phyloP scores from a whole-genome alignment of 257 asterid species.

The Solanum chmielewskii region DNA sequence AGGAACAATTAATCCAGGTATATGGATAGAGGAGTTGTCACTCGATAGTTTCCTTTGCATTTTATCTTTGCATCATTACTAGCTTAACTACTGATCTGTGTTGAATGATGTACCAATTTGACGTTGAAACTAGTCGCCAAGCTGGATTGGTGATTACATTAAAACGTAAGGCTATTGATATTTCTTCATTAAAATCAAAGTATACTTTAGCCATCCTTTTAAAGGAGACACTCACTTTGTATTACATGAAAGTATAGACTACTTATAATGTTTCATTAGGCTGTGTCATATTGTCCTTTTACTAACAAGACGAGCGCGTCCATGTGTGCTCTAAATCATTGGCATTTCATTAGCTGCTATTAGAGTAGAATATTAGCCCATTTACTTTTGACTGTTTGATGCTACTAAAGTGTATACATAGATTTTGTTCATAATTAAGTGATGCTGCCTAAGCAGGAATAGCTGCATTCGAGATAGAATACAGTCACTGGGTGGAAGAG shows the following conservation, averaged over 20 bases:
- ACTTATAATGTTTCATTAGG: background rate
- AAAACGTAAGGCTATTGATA: background rate
- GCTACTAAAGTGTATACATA: background rate
- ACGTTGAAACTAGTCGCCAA: background rate
- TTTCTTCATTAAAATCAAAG: background rate
- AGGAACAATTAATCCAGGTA: constrained; percentile 52
- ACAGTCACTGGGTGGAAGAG: constrained; percentile 67
- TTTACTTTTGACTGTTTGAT: background rate
- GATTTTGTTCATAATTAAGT: background rate
- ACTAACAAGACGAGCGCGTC: background rate
- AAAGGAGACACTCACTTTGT: background rate
- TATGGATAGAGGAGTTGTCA: background rate
- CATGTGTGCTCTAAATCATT: background rate
- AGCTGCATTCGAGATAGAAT: constrained; percentile 68
- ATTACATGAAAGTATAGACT: background rate
- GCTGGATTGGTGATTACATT: background rate
- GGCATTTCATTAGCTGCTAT: background rate
- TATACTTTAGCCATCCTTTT: background rate
- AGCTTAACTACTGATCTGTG: background rate
- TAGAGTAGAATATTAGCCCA: background rate
- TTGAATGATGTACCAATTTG: background rate
- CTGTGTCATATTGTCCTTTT: background rate
- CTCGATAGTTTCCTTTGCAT: background rate
- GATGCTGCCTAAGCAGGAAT: constrained; percentile 28
- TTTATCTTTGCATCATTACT: background rate